phyloP scores from a whole-genome alignment of 257 asterid species.

The Haberlea rhodopensis region DNA sequence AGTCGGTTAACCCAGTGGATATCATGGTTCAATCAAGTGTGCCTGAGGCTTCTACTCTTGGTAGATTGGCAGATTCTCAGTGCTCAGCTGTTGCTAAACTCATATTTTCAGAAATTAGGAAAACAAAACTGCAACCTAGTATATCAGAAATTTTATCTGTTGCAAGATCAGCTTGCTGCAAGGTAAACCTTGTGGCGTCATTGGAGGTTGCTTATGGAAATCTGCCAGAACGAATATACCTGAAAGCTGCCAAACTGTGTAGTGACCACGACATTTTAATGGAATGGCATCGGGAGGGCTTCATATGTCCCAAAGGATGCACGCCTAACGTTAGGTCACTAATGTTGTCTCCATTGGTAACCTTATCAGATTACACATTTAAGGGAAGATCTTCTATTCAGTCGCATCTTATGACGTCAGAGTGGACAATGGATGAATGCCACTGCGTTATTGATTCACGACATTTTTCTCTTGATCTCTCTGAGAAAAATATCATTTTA shows the following conservation, averaged over 20 bases:
- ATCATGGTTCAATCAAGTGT: conserved; percentile 42
- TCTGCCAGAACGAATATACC: conserved; percentile 68
- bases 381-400: conserved; percentile 34
- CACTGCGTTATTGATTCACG: conserved; percentile 87
- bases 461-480: conserved; percentile 70
- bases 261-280: conserved; percentile 79
- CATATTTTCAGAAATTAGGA: conserved; percentile 68
- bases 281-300: conserved; percentile 82
- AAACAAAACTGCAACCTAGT: conserved; percentile 73
- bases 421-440: conserved; percentile 83
- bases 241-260: conserved; percentile 90
- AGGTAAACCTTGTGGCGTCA: conserved; percentile 58
- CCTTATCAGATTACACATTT: conserved; percentile 37
- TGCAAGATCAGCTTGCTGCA: conserved; percentile 85
- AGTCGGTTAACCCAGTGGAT: conserved; percentile 39
- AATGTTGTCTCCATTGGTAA: conserved; percentile 42
- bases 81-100: conserved; percentile 83
- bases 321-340: conserved; percentile 32
- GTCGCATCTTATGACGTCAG: conserved; percentile 39
- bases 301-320: conserved; percentile 81
- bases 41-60: conserved; percentile 53
- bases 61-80: conserved; percentile 75
- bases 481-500: conserved; percentile 70
- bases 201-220: conserved; percentile 64
- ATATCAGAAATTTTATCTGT: conserved; percentile 68